Percentiles rank a stretch among this genome's conserved stretches.
Conservation (phyloP, 768 basidiomycete genomes). For the Suillus cothurnatus region DNA sequence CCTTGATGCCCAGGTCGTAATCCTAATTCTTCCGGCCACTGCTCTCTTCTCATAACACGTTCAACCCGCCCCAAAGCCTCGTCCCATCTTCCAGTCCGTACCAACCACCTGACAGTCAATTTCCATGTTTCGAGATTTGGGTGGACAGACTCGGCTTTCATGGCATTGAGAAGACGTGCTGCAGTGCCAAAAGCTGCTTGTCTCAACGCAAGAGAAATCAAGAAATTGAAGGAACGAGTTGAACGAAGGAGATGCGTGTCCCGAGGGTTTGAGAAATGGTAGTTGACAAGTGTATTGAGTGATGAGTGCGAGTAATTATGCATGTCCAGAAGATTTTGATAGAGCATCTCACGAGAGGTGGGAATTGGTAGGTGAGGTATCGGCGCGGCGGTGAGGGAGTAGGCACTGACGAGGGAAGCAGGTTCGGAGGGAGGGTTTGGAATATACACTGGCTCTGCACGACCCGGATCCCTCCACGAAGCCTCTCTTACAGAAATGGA, state of each 20-base stretch:
- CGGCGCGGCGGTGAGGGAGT: conserved; percentile 7
- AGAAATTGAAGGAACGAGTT: conserved; percentile 45
- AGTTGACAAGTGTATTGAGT: conserved; percentile 20
- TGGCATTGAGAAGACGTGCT: conserved; percentile 45
- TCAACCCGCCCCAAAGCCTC: conserved; percentile 54
- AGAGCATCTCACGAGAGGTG: conserved; percentile 36
- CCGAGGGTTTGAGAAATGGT: conserved; percentile 30
- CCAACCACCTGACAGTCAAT: conserved; percentile 56
- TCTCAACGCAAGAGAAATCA: conserved; percentile 52
- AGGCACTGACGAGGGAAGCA: conserved; percentile 8
- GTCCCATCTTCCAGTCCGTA: conserved; percentile 58
- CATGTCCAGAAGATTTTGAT: conserved; percentile 31
- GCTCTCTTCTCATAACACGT: conserved; percentile 16
- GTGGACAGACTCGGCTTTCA: conserved; percentile 45
- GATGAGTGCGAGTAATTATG: conserved; percentile 20
- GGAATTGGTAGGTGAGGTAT: conserved; percentile 29
- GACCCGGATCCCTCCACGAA: conserved; percentile 28
- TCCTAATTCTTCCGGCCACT: conserved; percentile 15
- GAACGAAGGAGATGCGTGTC: conserved; percentile 30
- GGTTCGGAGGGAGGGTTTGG: conserved; percentile 13
- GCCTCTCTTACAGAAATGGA: conserved; percentile 29
- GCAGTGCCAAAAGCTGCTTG: conserved; percentile 50
- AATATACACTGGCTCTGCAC: conserved; percentile 8
- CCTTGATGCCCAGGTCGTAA: conserved; percentile 6
- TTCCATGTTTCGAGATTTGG: conserved; percentile 57